Evolutionary conservation across 495 filamentous ascomycete species (phyloP), one percentile per base, ranked within the genome.

Genomic region (Talaromyces nanjingensis): DNA sequence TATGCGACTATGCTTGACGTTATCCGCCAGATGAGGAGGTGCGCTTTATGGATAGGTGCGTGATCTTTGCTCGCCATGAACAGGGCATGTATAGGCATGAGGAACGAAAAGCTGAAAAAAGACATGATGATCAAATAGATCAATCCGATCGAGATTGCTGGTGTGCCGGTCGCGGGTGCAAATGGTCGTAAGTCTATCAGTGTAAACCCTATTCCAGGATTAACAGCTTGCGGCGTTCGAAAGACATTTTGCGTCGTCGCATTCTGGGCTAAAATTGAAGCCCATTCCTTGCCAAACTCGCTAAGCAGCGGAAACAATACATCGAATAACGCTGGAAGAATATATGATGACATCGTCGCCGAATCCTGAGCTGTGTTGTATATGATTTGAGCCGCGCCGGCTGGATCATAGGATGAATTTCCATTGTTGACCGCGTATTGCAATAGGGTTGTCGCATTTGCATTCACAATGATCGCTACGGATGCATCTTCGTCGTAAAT

Each of bases 111-210:
- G 58, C 83, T 86, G 78, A 90, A 90, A 76, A 90, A 90, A 4
- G 86, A 82, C 39, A 90, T 77, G 70, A 91, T 89, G 69, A 90
- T 89, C 25, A 91, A 75, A 72, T 90, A 90, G 69, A 90, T 89
- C 37, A 90, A 71, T 0, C 87, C 87, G 63, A 90, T 86, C 2
- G 80, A 82, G 8, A 89, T 81, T 6, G 87, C 80, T 0, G 87
- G 87, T 2, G 78, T 84, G 4, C 80, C 75, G 3, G 81, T 78
- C 7, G 80, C 76, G 0, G 86, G 85, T 0, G 69, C 66, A 67
- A 90, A 90, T 1, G 87, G 87, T 6, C 87, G 81, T 4, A 90
- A 76, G 63, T 89, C 86, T 68, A 83, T 78, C 1, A 71, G 71
- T 16, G 81, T 82, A 72, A 88, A 87, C 4, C 83, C 84, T 58